Evolutionary conservation across 768 basidiomycete genomes (phyloP), one percentile per base, ranked within the genome.

Genomic region (Cystobasidium ongulense): DNA sequence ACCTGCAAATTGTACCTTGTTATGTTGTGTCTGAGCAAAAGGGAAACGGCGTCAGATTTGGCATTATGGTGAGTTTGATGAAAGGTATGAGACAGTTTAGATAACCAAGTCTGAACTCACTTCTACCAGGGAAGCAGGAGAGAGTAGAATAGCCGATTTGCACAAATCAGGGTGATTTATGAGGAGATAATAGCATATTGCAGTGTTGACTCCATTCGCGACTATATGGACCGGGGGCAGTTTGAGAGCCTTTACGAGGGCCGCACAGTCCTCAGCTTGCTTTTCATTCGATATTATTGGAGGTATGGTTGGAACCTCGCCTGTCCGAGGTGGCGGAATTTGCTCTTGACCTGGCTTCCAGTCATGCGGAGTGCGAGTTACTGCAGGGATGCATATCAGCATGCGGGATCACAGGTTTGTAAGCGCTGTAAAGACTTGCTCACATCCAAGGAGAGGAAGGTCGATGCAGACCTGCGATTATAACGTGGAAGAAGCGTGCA

Each of bases 361-460:
- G 63, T 64, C 63, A 11, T 64, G 25, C 7, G 11, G 63, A 18
- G 63, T 64, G 3, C 63, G 63, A 4, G 63, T 64, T 36, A 64
- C 57, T 59, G 52, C 10, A 27, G 25, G 57, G 13, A 46, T 13
- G 11, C 17, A 35, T 5, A 31, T 27, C 2, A 27, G 57, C 29
- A 23, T 4, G 11, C 15, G 29, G 5, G n/a, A 54, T 7, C n/a
- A n/a, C 7, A 29, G 8, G 52, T 8, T 29, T 8, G 8, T 7
- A 7, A 8, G 7, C 53, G 53, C 53, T 7, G 57, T 35, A 17
- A 59, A 27, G 23, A 59, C 13, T 29, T 15, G 29, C 57, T 31
- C 23, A 59, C 57, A 59, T 59, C 57, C 57, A 4, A 35, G 7
- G 33, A 59, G 29, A 2, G 57, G 57, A 4, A 59, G 57, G 29